Evolutionary conservation across 176 grass and related monocot species (phyloP).

Genomic region (Panicum miliaceum): DNA sequence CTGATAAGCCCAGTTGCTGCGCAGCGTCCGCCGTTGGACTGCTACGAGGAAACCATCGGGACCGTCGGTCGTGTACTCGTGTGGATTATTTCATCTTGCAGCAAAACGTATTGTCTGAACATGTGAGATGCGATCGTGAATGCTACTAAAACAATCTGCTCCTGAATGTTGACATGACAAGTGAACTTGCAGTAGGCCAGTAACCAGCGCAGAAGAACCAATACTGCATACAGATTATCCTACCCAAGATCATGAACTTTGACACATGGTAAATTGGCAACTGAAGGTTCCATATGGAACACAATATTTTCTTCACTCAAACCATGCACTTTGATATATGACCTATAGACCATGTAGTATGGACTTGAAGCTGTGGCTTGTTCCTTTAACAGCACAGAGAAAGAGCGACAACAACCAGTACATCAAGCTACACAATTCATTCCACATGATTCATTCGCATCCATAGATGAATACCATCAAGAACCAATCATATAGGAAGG

Average conservation of each 20-base stretch:
- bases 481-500: not conserved
- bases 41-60: not conserved
- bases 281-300: not conserved
- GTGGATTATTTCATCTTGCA: not conserved
- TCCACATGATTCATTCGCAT: not conserved
- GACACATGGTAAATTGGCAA: not conserved
- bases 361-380: not conserved
- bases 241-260: not conserved
- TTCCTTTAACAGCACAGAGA: not conserved
- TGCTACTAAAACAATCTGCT: not conserved
- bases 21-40: conserved; percentile 22
- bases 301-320: not conserved
- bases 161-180: not conserved
- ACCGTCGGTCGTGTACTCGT: not conserved
- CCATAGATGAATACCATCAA: not conserved
- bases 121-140: not conserved
- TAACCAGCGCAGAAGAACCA: not conserved
- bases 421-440: not conserved
- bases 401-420: not conserved
- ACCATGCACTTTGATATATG: not conserved
- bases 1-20: conserved; percentile 26
- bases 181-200: not conserved
- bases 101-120: not conserved
- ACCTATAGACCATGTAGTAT: not conserved
- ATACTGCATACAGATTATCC: not conserved